Evolutionary conservation across 2,329 filamentous ascomycete genomes (phyloP).

Genomic region (Thyridium curvatum): DNA sequence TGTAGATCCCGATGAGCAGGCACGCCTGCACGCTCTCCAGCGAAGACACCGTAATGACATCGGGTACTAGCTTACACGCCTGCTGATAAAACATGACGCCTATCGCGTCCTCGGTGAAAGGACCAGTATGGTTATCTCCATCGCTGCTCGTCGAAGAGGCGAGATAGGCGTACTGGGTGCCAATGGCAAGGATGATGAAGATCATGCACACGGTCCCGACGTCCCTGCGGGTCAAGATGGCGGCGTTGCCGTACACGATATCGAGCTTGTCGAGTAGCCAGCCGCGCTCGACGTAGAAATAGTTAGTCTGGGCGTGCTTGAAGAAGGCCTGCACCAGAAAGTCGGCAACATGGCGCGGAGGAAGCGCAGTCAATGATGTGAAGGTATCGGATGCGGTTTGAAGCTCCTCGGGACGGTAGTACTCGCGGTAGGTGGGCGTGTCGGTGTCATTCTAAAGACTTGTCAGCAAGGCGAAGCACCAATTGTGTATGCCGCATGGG

Average conservation of each 20-base stretch:
- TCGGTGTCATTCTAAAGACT: too few species aligned
- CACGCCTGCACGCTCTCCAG: conserved; percentile 53
- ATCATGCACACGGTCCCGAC: conserved; percentile 37
- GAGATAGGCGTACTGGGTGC: conserved; percentile 43
- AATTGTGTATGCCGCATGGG: too few species aligned
- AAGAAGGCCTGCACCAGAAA: conserved; percentile 42
- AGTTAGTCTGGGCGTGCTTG: conserved; percentile 40
- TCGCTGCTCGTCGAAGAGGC: conserved; percentile 19
- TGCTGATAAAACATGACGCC: conserved; percentile 51
- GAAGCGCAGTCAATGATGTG: conserved; percentile 26
- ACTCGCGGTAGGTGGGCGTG: conserved; percentile 2
- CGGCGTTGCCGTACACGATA: conserved; percentile 30
- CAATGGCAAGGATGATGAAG: conserved; percentile 42
- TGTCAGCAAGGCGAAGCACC: too few species aligned
- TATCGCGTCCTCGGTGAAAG: conserved; percentile 39
- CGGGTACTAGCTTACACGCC: conserved; percentile 46
- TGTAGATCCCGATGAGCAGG: conserved; percentile 48
- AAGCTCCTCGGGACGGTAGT: conserved; percentile 2
- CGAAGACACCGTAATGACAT: conserved; percentile 49
- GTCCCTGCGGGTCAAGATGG: conserved; percentile 28
- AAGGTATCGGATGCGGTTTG: too few species aligned
- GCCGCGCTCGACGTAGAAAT: conserved; percentile 37
- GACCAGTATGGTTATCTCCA: conserved; percentile 42
- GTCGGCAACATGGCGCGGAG: conserved; percentile 38
- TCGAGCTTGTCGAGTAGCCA: conserved; percentile 36